Evolutionary conservation across 257 asterid species (phyloP), one percentile per base, ranked within the genome.

Genomic region (Penstemon newberryi): DNA sequence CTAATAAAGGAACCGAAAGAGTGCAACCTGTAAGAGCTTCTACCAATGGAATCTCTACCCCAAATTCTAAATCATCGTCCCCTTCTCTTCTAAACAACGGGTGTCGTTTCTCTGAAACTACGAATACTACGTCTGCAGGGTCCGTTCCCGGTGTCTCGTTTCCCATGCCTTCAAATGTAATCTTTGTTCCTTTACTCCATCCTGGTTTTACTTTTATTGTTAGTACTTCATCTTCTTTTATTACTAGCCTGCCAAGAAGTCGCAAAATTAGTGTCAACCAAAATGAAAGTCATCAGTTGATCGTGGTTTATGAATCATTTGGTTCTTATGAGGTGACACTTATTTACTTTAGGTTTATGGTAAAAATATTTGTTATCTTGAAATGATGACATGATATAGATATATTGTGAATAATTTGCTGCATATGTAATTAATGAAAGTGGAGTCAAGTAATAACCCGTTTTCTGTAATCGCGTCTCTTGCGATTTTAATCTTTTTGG

Each of bases 151-250:
- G 81, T 42, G 71, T 75, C 73, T 89, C 86, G 18, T 84, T 69
- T 33, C 93, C 94, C 82, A 73, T 85, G 7, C 84, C 89, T 70
- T 89, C 94, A 65, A 91, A 91, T 10, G 90, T 84, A 9, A 89
- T 85, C 76, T 60, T 82, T 7, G 95, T 87, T 0, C 92, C 95
- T 76, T 72, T 82, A 43, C 68, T 82, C 96, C 91, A 89, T 12
- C 96, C 97, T 0, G 94, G 91, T 65, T 84, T 73, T 60, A 89
- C 91, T 76, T 87, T 87, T 60, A 89, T 87, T 1, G 87, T 84
- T 13, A 89, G 74, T 51, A 71, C 70, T 60, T 91, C 90, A 11
- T 82, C 94, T 67, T 82, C 82, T 56, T 81, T 76, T 62, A 80
- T 75, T 44, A 82, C 67, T 61, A 81, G 75, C 73, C 95, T 86